phyloP scores from a whole-genome alignment of 176 grass and related monocot species.

The Oryza glumipatula region DNA sequence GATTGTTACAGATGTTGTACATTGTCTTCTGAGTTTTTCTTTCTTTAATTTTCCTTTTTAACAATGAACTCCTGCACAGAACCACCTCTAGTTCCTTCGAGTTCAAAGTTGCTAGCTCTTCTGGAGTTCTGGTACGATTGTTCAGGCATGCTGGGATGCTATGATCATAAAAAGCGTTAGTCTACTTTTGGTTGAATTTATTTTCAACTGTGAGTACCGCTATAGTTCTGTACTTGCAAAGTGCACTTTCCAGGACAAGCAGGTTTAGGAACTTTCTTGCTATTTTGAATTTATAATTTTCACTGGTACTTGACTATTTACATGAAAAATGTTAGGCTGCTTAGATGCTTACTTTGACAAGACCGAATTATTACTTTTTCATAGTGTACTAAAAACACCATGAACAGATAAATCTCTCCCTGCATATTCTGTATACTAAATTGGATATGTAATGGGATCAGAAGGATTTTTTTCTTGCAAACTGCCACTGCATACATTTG shows the following conservation, averaged over 20 bases:
- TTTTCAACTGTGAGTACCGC: background rate
- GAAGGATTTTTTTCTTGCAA: background rate
- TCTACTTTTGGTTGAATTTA: conserved; percentile 26
- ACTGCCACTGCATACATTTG: background rate
- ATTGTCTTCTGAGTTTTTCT: background rate
- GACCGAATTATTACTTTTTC: background rate
- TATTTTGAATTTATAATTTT: background rate
- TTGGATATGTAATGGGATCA: background rate
- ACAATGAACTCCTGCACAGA: background rate
- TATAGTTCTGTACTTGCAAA: background rate
- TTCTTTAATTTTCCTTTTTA: background rate
- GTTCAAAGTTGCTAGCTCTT: background rate
- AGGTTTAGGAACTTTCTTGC: background rate
- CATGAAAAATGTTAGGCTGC: background rate
- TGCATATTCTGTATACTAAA: background rate
- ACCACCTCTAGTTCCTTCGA: background rate
- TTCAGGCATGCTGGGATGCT: background rate
- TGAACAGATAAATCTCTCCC: background rate
- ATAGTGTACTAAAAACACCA: background rate
- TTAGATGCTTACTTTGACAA: background rate
- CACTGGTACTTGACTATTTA: background rate
- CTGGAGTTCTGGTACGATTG: conserved; percentile 1
- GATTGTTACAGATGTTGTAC: background rate
- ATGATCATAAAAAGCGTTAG: background rate
- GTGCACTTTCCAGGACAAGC: background rate